A percentile compares a stretch with the other conserved stretches of the same genome.
Conservation (phyloP, 1,284 basidiomycete genomes). For the Xerocomus minutiporus region DNA sequence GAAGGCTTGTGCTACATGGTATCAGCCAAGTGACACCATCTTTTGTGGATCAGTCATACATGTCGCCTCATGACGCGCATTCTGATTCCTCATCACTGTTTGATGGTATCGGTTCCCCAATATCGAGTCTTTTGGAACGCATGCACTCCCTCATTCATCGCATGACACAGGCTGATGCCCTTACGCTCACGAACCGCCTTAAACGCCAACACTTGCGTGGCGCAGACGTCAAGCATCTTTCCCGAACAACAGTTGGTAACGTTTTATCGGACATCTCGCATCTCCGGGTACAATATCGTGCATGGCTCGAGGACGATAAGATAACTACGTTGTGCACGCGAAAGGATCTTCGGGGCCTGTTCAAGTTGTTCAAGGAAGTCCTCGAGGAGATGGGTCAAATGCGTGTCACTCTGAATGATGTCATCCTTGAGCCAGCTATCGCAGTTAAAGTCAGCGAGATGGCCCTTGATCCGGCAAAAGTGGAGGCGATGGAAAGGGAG, state of each 20-base stretch:
- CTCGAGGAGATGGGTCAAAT: conserved; percentile 83
- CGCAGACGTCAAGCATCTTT: conserved; percentile 84
- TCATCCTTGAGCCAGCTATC: conserved; percentile 81
- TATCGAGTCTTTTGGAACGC: conserved; percentile 70
- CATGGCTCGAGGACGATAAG: conserved; percentile 66
- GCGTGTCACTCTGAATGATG: conserved; percentile 81
- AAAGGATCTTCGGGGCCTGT: conserved; percentile 78
- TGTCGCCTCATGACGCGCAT: conserved; percentile 51
- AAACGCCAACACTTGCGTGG: conserved; percentile 88
- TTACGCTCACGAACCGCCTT: conserved; percentile 83
- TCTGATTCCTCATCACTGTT: conserved; percentile 68
- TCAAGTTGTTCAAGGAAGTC: conserved; percentile 83
- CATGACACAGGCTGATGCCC: conserved; percentile 78
- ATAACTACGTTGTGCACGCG: conserved; percentile 62
- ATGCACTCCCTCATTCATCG: conserved; percentile 63
- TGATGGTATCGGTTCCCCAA: conserved; percentile 47
- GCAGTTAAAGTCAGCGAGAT: conserved; percentile 71
- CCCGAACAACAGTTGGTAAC: conserved; percentile 74
- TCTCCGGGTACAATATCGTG: conserved; percentile 76
- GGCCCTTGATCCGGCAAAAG: conserved; percentile 61
- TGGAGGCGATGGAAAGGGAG: conserved; percentile 39
- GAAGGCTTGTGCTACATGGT: conserved; percentile 29
- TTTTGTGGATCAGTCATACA: conserved; percentile 40
- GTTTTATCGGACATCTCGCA: conserved; percentile 71
- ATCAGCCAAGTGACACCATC: conserved; percentile 35